Evolutionary conservation across 2,329 filamentous ascomycete genomes (phyloP).

Genomic region (Ophiostoma ulmi): DNA sequence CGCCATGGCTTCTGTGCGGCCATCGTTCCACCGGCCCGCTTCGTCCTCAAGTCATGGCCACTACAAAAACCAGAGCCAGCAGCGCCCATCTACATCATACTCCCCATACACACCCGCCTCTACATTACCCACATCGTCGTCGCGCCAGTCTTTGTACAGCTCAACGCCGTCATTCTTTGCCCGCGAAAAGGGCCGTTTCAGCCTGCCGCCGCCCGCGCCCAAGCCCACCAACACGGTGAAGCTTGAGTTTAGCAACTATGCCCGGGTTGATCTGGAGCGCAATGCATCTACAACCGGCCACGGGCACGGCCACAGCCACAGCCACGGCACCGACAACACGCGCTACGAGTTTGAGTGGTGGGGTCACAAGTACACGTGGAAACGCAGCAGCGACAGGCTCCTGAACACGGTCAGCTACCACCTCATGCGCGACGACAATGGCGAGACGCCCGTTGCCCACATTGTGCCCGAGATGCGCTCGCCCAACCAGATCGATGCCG

Average conservation of each 20-base stretch:
- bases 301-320: neutral
- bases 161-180: conserved; percentile 31
- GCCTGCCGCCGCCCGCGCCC: conserved; percentile 34
- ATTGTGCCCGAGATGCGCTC: conserved; percentile 77
- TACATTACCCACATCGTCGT: conserved; percentile 31
- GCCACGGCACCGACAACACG: conserved; percentile 41
- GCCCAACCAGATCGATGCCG: conserved; percentile 62
- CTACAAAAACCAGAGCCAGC: conserved; percentile 11
- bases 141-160: conserved; percentile 18
- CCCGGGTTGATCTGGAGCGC: conserved; percentile 76
- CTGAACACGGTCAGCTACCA: conserved; percentile 70
- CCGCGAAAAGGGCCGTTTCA: conserved; percentile 24
- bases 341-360: conserved; percentile 88
- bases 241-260: conserved; percentile 96
- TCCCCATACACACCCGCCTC: conserved; percentile 25
- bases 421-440: conserved; percentile 60
- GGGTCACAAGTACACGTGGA: conserved; percentile 32
- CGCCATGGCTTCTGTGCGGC: conserved; percentile 29
- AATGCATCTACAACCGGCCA: conserved; percentile 44
- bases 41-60: conserved; percentile 16
- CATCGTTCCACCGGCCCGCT: conserved; percentile 34
- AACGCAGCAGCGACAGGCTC: conserved; percentile 64
- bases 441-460: conserved; percentile 64
- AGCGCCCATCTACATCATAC: conserved; percentile 6
- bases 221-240: conserved; percentile 70